Evolutionary conservation across 2,329 filamentous ascomycete species (phyloP), one percentile per base, ranked within the genome.

Genomic region (Aspergillus spinulosporus): DNA sequence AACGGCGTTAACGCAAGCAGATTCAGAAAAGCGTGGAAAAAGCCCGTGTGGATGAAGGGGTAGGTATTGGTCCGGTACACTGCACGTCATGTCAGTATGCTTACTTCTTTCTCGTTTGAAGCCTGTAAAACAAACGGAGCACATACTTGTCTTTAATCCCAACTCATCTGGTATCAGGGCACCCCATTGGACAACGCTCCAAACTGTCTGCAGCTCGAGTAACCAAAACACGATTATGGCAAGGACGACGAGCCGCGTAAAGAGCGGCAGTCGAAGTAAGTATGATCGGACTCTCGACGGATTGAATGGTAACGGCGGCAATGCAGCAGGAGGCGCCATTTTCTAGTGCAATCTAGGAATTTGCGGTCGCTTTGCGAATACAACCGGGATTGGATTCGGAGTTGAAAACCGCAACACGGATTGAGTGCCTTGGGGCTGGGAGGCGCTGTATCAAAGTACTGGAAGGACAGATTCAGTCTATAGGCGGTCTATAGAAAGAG

Each of bases 31-130:
- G 88, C 82, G 74, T 97, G 94, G 65, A 96, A 79, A 71, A 95
- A 82, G 66, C 88, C 88, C 44, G 85, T 74, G 71, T 99, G 94
- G 58, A 97, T 86, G 55, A 99, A 79, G 0, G 92, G 91, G 69
- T 91, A 99, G 0, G 93, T 95, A 71, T 96, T 97, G 36, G 96
- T 82, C 59, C 94, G 87, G 75, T 97, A 93, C 78, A 96, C 92
- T 96, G 72, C 51, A 72, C 51, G 43, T 32, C n/a, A 7, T 48
- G 56, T 60, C 34, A 60, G 56, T 42, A 51, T 34, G 31, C 48
- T 34, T 4, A 7, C 7, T 31, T 34, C 39, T 36, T 28, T 36
- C 14, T n/a, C 12, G 26, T 12, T 34, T 29, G 34, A 21, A 8
- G n/a, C 6, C 14, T 21, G 31, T 12, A 52, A 21, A 21, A 21